These are phyloP conservation scores for Medicago lupulina DNA, from an alignment of 306 rosid species.

Conservation along the genomic window DNA sequence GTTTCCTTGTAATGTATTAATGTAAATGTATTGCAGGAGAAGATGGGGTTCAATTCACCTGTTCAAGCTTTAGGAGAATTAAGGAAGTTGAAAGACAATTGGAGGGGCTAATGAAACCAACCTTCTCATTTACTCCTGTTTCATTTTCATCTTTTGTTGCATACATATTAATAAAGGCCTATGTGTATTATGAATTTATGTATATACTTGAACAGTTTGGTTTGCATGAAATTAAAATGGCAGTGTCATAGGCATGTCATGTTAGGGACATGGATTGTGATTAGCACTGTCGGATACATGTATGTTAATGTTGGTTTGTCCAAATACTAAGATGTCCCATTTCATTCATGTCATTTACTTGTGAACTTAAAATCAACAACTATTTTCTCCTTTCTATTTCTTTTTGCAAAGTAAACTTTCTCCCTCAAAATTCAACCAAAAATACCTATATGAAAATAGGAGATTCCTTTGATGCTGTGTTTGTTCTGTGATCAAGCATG, in stretches of 20 bases:
- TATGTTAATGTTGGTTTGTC: conserved; percentile 40
- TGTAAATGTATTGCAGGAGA: not conserved
- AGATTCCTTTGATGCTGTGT: too few species aligned
- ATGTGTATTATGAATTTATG: conserved; percentile 10
- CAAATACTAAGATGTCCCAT: conserved; percentile 38
- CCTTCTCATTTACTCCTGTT: not conserved
- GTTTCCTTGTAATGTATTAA: conserved; percentile 26
- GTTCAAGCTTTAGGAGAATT: conserved; percentile 73
- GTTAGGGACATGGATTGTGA: conserved; percentile 34
- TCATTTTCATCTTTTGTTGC: not conserved
- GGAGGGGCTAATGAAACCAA: conserved; percentile 64
- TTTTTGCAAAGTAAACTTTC: conserved; percentile 38
- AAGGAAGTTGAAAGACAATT: conserved; percentile 70
- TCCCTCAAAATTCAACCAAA: not conserved
- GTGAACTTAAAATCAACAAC: conserved; percentile 31
- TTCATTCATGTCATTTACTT: conserved; percentile 40
- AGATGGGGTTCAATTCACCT: conserved; percentile 48
- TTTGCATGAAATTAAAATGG: conserved; percentile 34
- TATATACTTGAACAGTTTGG: conserved; percentile 21
- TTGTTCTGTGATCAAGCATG: not conserved
- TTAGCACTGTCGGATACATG: not conserved
- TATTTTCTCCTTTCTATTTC: conserved; percentile 22
- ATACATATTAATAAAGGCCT: conserved; percentile 23
- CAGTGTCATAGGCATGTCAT: conserved; percentile 32
- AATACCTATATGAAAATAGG: not conserved